phyloP scores from a whole-genome alignment of 2,329 filamentous ascomycete species.

The Verticillium alfalfae region DNA sequence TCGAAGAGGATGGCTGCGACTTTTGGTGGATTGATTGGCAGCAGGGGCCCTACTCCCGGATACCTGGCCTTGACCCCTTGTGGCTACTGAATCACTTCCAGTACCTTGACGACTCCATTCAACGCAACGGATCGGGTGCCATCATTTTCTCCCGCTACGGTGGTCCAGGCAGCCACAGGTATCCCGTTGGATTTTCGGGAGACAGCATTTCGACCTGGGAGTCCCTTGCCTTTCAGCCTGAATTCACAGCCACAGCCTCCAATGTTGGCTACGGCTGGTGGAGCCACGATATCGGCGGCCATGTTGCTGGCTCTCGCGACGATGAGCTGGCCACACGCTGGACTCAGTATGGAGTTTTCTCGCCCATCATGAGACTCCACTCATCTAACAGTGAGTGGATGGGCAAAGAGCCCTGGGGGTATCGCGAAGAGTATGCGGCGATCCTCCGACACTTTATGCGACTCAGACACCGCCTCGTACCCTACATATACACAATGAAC shows the following conservation, averaged over 20 bases:
- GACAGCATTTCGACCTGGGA: slow-evolving; percentile 56
- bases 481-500: slow-evolving; percentile 57
- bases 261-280: slow-evolving; percentile 67
- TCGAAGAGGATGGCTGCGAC: slow-evolving; percentile 53
- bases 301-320: slow-evolving; percentile 48
- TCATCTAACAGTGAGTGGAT: slow-evolving; percentile 53
- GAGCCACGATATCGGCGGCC: slow-evolving; percentile 66
- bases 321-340: slow-evolving; percentile 55
- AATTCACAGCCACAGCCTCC: slow-evolving; percentile 60
- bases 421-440: slow-evolving; percentile 34
- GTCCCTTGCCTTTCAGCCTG: slow-evolving; percentile 57
- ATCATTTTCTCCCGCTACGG: slow-evolving; percentile 58
- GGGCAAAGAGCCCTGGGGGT: slow-evolving; percentile 58
- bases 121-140: slow-evolving; percentile 32
- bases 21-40: slow-evolving; percentile 69
- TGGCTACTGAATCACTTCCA: slow-evolving; percentile 64
- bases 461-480: slow-evolving; percentile 52
- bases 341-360: slow-evolving; percentile 58
- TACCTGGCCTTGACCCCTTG: slow-evolving; percentile 53
- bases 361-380: slow-evolving; percentile 56
- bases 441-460: slow-evolving; percentile 45
- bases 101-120: slow-evolving; percentile 44
- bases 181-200: slow-evolving; percentile 60
- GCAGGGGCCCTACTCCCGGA: slow-evolving; percentile 48
- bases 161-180: slow-evolving; percentile 57